These are phyloP conservation scores for Funneliformis geosporum DNA, from an alignment of 192 early-diverging fungal genomes.

Conservation along the genomic window DNA sequence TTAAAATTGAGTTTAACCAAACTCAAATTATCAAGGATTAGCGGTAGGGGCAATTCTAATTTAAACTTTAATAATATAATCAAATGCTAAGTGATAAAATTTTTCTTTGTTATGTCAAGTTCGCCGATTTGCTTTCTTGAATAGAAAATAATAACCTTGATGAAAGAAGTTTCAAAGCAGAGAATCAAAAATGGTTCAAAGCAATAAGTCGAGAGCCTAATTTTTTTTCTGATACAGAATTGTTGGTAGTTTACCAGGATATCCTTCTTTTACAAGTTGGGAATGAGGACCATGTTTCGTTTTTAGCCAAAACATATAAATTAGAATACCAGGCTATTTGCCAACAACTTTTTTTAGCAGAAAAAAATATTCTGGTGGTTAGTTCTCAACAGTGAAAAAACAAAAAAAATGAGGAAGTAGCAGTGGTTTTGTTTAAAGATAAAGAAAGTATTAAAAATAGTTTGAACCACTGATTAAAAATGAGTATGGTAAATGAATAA, in stretches of 20 bases:
- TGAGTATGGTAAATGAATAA: no score
- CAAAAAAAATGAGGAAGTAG: neutral
- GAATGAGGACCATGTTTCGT: neutral
- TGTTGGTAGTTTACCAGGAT: neutral
- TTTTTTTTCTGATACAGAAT: neutral
- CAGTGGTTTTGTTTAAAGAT: neutral
- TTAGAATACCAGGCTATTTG: neutral
- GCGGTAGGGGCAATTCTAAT: no score
- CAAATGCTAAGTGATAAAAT: neutral
- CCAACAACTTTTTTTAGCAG: neutral
- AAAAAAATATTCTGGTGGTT: neutral
- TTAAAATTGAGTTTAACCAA: no score
- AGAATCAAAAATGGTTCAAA: neutral
- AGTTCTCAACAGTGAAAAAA: no score
- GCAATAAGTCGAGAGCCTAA: neutral
- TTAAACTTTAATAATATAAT: no score
- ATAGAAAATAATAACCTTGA: neutral
- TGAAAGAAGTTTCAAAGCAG: neutral
- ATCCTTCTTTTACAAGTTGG: neutral
- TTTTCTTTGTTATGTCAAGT: neutral
- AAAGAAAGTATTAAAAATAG: neutral
- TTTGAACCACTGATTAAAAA: neutral
- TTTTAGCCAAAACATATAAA: neutral
- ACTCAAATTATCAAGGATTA: no score
- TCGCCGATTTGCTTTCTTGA: neutral